phyloP scores from a whole-genome alignment of 306 rosid species.

The Casuarina cunninghamiana region DNA sequence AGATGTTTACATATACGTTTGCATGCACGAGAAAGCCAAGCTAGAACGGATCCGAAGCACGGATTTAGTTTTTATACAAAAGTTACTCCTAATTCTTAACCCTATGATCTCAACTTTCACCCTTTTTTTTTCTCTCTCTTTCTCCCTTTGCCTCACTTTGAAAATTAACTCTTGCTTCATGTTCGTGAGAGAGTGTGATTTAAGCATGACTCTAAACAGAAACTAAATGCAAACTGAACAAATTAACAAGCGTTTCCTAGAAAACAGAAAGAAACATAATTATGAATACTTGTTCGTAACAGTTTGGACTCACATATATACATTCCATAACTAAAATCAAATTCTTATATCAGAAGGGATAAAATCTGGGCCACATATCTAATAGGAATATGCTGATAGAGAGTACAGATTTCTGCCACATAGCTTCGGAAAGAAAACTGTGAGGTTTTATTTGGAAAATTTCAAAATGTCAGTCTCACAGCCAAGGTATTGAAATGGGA shows the following conservation, averaged over 20 bases:
- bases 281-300: neutral
- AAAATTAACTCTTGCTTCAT: no score
- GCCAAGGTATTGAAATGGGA: conserved; percentile 82
- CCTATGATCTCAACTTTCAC: no score
- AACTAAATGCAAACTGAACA: neutral
- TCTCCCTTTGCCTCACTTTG: no score
- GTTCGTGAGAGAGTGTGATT: neutral
- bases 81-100: no score
- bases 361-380: neutral
- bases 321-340: conserved; percentile 17
- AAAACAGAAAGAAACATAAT: neutral
- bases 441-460: conserved; percentile 51
- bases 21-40: no score
- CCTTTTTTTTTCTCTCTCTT: no score
- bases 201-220: neutral
- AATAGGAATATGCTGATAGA: neutral
- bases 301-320: conserved; percentile 19
- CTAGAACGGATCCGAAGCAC: no score
- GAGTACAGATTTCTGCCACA: neutral
- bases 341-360: neutral
- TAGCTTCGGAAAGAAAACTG: neutral
- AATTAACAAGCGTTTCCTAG: neutral
- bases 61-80: no score
- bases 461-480: conserved; percentile 59
- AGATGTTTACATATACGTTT: no score